Conservation (phyloP, 2,329 filamentous ascomycete genomes). For the Ophidiomyces ophidiicola region DNA sequence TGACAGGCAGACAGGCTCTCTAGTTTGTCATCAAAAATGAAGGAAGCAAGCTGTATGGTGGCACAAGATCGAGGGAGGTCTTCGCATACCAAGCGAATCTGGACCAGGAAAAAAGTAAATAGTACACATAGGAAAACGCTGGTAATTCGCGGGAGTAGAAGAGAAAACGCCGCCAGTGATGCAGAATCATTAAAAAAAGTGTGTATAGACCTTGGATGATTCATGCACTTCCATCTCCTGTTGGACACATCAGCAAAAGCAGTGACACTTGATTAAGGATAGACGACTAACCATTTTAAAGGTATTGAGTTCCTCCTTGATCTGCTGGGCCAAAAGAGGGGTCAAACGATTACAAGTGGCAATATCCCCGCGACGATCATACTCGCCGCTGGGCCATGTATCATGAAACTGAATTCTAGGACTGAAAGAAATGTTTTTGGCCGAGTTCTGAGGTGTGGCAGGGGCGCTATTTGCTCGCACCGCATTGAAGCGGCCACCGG, state of each 20-base stretch:
- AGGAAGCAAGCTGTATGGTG: conserved; percentile 4
- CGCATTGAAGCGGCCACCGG: conserved; percentile 54
- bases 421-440: conserved; percentile 62
- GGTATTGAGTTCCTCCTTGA: conserved; percentile 97
- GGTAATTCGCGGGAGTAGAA: not conserved
- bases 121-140: conserved; percentile 10
- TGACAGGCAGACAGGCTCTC: not conserved
- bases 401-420: conserved; percentile 90
- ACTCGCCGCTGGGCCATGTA: conserved; percentile 90
- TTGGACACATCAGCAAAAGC: conserved; percentile 15
- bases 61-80: not conserved
- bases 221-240: conserved; percentile 99
- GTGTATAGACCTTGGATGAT: conserved; percentile 96
- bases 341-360: conserved; percentile 96
- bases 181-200: conserved; percentile 71
- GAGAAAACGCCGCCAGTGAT: conserved; percentile 13
- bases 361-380: conserved; percentile 89
- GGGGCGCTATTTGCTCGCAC: conserved; percentile 70
- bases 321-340: conserved; percentile 93
- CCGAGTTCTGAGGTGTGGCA: conserved; percentile 55
- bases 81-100: not conserved
- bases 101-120: conserved; percentile 1
- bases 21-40: conserved; percentile 2
- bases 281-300: conserved; percentile 96
- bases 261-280: conserved; percentile 9